A percentile compares a stretch with the other conserved stretches of the same genome.
These are phyloP conservation scores for Leccinum pseudoinsigne DNA, from an alignment of 1,284 basidiomycete species.

Conservation along the genomic window DNA sequence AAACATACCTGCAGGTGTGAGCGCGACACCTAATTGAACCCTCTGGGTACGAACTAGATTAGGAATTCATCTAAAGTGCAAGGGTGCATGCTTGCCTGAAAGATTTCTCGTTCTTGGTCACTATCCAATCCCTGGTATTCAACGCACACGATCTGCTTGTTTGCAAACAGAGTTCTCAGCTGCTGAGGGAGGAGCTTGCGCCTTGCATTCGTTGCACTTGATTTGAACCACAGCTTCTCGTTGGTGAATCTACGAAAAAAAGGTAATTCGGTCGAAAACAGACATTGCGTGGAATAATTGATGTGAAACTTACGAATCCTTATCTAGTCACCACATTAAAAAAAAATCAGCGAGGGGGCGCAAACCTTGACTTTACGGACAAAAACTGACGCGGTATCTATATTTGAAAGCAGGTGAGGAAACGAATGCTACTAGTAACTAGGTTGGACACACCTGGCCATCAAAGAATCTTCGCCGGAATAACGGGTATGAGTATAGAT, in stretches of 20 bases:
- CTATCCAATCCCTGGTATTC: constrained; percentile 44
- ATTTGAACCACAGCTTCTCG: constrained; percentile 42
- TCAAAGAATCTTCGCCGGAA: constrained; percentile 43
- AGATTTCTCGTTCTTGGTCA: constrained; percentile 38
- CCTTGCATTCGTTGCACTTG: constrained; percentile 15
- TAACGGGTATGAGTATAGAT: not conserved
- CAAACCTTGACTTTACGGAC: not conserved
- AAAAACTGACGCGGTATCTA: constrained; percentile 38
- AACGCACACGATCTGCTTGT: constrained; percentile 52
- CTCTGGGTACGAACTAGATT: constrained; percentile 32
- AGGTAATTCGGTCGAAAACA: not conserved
- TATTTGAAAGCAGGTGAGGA: constrained; percentile 7
- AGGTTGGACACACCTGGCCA: constrained; percentile 38
- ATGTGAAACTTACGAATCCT: constrained; percentile 39
- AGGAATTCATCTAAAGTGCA: not conserved
- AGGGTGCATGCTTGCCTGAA: constrained; percentile 29
- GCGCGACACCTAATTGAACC: constrained; percentile 39
- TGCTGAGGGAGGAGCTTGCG: constrained; percentile 32
- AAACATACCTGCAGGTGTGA: constrained; percentile 45
- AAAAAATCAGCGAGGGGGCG: constrained; percentile 7
- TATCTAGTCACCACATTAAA: constrained; percentile 28
- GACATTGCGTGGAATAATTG: not conserved
- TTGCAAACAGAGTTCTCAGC: constrained; percentile 36
- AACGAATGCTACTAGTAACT: not conserved
- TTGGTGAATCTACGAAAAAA: constrained; percentile 31